phyloP scores from a whole-genome alignment of 306 rosid genomes.

The Aeschynomene evenia region DNA sequence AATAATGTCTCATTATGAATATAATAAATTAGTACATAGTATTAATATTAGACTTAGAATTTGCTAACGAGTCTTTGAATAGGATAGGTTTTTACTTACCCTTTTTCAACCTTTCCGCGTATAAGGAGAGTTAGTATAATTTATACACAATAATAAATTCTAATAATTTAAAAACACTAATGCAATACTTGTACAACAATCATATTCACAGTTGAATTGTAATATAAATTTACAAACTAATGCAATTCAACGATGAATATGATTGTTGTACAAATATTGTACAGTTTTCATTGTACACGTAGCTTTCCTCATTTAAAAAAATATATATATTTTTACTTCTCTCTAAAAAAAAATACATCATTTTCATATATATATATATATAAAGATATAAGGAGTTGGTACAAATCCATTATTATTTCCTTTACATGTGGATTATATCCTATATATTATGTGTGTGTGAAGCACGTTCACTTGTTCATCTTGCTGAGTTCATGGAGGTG shows the following conservation, averaged over 20 bases:
- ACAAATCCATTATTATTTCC: not conserved
- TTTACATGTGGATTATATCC: not conserved
- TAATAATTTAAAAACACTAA: too few species aligned
- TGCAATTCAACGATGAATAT: too few species aligned
- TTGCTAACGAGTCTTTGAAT: not conserved
- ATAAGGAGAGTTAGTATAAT: not conserved
- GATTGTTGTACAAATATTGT: too few species aligned
- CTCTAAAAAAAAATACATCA: not conserved
- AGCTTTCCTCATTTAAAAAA: too few species aligned
- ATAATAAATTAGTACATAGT: not conserved
- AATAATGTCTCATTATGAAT: not conserved
- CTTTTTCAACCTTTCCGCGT: not conserved
- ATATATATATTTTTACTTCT: too few species aligned
- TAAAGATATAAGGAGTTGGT: not conserved
- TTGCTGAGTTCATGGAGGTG: not conserved
- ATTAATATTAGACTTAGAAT: not conserved
- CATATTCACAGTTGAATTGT: too few species aligned
- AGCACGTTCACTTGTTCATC: not conserved
- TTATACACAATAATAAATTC: not conserved
- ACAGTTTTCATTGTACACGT: too few species aligned
- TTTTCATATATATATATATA: not conserved
- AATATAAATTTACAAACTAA: too few species aligned
- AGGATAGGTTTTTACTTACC: not conserved
- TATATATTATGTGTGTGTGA: not conserved
- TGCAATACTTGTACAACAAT: too few species aligned